Conservation (phyloP, 1,284 basidiomycete genomes). For the Boletus sp. region DNA sequence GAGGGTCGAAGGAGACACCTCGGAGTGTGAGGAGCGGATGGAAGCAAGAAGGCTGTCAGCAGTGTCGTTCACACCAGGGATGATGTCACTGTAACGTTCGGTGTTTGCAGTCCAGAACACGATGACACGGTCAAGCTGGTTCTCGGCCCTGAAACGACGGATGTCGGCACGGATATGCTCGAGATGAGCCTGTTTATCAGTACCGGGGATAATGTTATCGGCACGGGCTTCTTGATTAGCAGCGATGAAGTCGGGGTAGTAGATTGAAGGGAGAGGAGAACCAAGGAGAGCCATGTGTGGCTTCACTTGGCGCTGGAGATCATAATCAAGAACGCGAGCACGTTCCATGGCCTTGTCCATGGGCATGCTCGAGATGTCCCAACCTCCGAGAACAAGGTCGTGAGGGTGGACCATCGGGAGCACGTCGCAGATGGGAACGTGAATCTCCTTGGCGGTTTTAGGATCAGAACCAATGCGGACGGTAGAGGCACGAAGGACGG, state of each 20-base stretch:
- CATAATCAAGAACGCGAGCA: conserved; percentile 92
- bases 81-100: conserved; percentile 94
- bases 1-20: conserved; percentile 93
- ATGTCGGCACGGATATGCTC: conserved; percentile 92
- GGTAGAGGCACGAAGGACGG: conserved; percentile 91
- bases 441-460: conserved; percentile 83
- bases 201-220: conserved; percentile 85
- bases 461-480: conserved; percentile 88
- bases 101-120: conserved; percentile 99
- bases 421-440: conserved; percentile 90
- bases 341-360: conserved; percentile 94
- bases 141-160: conserved; percentile 84
- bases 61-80: conserved; percentile 94
- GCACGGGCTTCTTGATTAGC: conserved; percentile 97
- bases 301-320: conserved; percentile 92
- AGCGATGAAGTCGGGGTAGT: conserved; percentile 94
- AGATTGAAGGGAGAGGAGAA: conserved; percentile 90
- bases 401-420: conserved; percentile 99
- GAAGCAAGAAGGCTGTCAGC: conserved; percentile 83
- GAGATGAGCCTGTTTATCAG: conserved; percentile 87
- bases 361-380: conserved; percentile 88
- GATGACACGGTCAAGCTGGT: conserved; percentile 83
- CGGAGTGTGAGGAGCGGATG: conserved; percentile 82
- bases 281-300: conserved; percentile 82
- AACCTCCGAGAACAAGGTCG: conserved; percentile 95